Evolutionary conservation across 768 basidiomycete species (phyloP), one percentile per base, ranked within the genome.

Genomic region (Mycena amicta): DNA sequence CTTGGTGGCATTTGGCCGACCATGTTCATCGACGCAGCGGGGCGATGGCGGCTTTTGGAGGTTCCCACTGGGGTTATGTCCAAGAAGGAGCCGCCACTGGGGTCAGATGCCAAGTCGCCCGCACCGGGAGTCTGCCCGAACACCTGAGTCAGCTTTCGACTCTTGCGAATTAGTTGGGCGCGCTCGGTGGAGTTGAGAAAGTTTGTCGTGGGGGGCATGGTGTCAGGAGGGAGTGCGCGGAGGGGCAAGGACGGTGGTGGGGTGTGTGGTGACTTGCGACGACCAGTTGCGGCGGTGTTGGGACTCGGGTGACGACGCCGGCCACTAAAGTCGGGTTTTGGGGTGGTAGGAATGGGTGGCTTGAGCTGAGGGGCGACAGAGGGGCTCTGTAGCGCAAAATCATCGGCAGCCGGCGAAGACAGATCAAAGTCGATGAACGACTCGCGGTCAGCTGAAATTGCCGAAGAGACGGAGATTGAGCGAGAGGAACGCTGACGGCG

Each of bases 111-210:
- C 52, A 79, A 63, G 5, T 70, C 73, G 11, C 81, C 81, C 3
- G 77, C 74, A 4, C 75, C 79, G 3, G 88, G 89, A 3, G 79
- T 83, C 70, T 84, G 80, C 40, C 92, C 92, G 54, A 93, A 87
- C n/a, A 93, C 74, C 61, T 87, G 86, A n/a, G 88, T 79, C 49
- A 93, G 81, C 71, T 94, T 94, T 66, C 88, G 85, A 51, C 86
- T 83, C 64, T 87, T 88, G 53, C 84, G 79, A 29, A 93, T 76
- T 56, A 88, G 84, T 50, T 89, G 89, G 0, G 87, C 82, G 28
- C 92, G 89, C 62, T 89, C 85, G 12, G 80, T 77, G 18, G 84
- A 74, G 61, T 77, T 77, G 47, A 92, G 84, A 61, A 80, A 72
- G 71, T 93, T 92, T 4, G 85, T 86, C 2, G 88, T 89, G 1